Base-by-base conservation (phyloP, 768 basidiomycete species). In the Lyophyllum atratum region DNA sequence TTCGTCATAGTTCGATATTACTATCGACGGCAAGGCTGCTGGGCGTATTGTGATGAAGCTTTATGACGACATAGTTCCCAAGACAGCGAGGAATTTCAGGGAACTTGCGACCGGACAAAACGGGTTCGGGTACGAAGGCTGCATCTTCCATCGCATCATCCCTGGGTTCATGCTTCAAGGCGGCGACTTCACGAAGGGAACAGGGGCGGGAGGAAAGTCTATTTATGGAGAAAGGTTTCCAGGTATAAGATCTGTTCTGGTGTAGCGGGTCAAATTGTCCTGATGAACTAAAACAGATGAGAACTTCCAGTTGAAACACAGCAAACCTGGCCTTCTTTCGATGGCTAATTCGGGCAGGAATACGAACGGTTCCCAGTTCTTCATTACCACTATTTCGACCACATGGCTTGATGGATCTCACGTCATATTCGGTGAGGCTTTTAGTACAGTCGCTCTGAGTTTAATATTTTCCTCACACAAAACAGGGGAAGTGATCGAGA, bases 261-360 rank as follows among this genome's bases (percentile, higher is more conserved):
- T 72, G 72, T 29, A 81, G 19, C 24, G 67, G 59, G 80, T 76
- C 2, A 48, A 39, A 22, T 55, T 44, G 46, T 26, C 42, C 12
- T 45, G 8, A 47, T 42, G 39, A 31, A 28, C 14, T 22, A 22
- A 25, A 47, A n/a, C 25, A 82, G 93, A 95, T 59, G 93, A 95
- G 76, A 94, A 93, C 78, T 91, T 91, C 68, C 63, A 79, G 56
- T 67, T 85, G 56, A 87, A 84, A 70, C 93, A 96, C 77, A 78
- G 68, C 61, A 84, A 84, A 59, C 80, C 77, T 17, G 83, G 83
- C 43, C 69, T 88, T 26, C 80, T 90, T 40, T 89, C 86, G 28
- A 89, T 89, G 86, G 95, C 95, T 37, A 97, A 91, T 65, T 90
- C 91, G 33, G 92, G 92, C 37, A 79, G 76, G 11, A 82, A 89